Percentiles rank a stretch among this genome's conserved stretches.
phyloP scores from a whole-genome alignment of 768 basidiomycete genomes.

The Cystobasidium tubakii region DNA sequence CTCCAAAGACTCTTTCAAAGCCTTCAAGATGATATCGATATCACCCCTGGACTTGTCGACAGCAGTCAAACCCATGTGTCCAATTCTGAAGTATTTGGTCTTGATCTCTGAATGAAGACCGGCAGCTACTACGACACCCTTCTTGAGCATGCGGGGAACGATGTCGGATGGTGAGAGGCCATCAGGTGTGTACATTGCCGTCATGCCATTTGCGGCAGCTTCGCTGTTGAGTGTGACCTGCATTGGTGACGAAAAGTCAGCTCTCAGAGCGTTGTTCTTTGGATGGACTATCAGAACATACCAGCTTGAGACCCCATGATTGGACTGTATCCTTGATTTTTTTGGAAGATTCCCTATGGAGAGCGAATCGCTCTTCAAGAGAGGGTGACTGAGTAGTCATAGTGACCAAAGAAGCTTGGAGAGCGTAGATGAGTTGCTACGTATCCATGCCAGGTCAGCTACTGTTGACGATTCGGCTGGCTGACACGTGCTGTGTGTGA shows the following conservation, averaged over 20 bases:
- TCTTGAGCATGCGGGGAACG: slow-evolving; percentile 65
- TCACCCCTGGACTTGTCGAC: slow-evolving; percentile 35
- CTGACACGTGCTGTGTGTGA: not conserved
- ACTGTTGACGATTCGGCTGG: too few species aligned
- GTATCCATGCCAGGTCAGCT: slow-evolving; percentile 53
- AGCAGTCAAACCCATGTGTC: slow-evolving; percentile 36
- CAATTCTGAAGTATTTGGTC: slow-evolving; percentile 36
- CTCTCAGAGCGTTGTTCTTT: too few species aligned
- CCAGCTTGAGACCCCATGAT: slow-evolving; percentile 65
- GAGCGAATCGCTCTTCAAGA: slow-evolving; percentile 68
- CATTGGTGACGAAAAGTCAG: too few species aligned
- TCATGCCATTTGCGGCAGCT: slow-evolving; percentile 88
- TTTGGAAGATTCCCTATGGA: slow-evolving; percentile 65
- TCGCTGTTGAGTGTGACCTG: slow-evolving; percentile 60
- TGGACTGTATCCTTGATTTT: slow-evolving; percentile 64
- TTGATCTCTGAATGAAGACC: slow-evolving; percentile 61
- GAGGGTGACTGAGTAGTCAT: slow-evolving; percentile 62
- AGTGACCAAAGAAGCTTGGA: slow-evolving; percentile 67
- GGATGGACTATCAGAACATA: too few species aligned
- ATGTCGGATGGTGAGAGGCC: slow-evolving; percentile 72
- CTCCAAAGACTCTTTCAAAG: slow-evolving; percentile 34
- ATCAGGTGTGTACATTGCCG: slow-evolving; percentile 79
- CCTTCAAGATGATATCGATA: slow-evolving; percentile 37
- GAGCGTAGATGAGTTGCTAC: slow-evolving; percentile 88
- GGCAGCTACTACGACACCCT: slow-evolving; percentile 74